A percentile compares a stretch with the other conserved stretches of the same genome.
phyloP scores from a whole-genome alignment of 1,284 basidiomycete species.

The Ustilago xerochloae region DNA sequence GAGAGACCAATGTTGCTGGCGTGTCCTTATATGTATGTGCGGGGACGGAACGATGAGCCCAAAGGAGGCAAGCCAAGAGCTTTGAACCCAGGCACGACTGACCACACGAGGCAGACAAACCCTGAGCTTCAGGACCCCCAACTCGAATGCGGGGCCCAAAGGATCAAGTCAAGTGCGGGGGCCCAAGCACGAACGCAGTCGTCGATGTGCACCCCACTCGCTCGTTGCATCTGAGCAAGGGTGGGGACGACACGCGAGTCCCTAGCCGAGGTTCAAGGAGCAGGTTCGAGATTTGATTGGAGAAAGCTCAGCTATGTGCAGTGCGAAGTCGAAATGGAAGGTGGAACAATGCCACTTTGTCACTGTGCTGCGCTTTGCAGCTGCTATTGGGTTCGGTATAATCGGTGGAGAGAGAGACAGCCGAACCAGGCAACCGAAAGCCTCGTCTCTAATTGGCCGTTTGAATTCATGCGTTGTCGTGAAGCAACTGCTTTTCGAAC shows the following conservation, averaged over 20 bases:
- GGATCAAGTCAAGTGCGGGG: not conserved
- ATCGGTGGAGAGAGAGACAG: not conserved
- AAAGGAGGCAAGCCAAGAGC: not conserved
- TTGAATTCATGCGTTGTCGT: conserved; percentile 4
- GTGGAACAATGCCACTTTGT: too few relatives aligned
- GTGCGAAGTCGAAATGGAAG: not conserved
- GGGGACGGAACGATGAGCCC: not conserved
- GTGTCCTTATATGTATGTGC: not conserved
- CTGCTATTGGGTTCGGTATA: not conserved
- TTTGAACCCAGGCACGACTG: not conserved
- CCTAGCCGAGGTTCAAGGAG: too few relatives aligned
- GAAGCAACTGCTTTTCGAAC: too few relatives aligned
- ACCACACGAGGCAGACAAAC: not conserved
- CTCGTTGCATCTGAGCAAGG: too few relatives aligned
- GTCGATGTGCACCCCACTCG: too few relatives aligned
- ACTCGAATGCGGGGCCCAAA: not conserved
- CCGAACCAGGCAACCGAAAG: not conserved
- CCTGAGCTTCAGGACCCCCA: too few relatives aligned
- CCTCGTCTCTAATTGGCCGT: conserved; percentile 6
- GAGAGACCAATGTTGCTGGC: too few relatives aligned
- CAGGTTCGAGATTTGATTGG: too few relatives aligned
- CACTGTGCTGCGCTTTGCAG: too few relatives aligned
- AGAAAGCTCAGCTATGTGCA: too few relatives aligned
- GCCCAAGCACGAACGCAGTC: too few relatives aligned
- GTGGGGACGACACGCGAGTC: too few relatives aligned